Conservation (phyloP, 2,329 filamentous ascomycete species). For the Microdochium bolleyi region DNA sequence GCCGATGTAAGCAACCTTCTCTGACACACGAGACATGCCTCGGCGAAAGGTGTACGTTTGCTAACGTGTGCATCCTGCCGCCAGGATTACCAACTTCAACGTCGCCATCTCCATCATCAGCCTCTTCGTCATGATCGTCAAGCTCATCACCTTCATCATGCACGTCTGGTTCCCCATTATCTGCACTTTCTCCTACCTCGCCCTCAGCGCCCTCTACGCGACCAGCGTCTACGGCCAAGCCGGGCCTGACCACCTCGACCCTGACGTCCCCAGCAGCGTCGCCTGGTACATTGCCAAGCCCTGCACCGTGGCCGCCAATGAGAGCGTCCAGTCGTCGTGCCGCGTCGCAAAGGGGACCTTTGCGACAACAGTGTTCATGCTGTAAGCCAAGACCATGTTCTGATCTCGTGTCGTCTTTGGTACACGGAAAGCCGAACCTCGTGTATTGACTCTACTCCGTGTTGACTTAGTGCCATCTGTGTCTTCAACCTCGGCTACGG, state of each 20-base stretch:
- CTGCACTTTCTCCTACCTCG: constrained; percentile 47
- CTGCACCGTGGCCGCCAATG: constrained; percentile 52
- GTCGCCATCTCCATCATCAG: constrained; percentile 68
- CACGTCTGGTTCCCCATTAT: constrained; percentile 62
- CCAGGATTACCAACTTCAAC: constrained; percentile 66
- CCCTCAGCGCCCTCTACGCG: constrained; percentile 54
- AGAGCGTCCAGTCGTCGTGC: constrained; percentile 50
- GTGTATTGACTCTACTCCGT: constrained; percentile 4
- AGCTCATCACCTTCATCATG: constrained; percentile 62
- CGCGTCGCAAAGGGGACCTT: constrained; percentile 60
- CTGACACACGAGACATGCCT: too few species aligned
- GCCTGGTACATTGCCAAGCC: constrained; percentile 71
- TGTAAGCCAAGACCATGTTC: constrained; percentile 39
- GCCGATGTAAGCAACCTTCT: constrained; percentile 56
- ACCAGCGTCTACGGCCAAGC: constrained; percentile 64
- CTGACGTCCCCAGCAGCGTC: constrained; percentile 48
- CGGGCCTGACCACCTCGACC: constrained; percentile 64
- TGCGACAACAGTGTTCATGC: constrained; percentile 55
- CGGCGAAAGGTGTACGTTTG: background rate
- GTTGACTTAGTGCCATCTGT: constrained; percentile 45
- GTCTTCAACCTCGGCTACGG: constrained; percentile 49
- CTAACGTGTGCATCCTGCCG: background rate
- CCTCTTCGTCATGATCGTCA: constrained; percentile 67
- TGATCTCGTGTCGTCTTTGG: background rate
- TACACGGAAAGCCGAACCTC: background rate